phyloP scores from a whole-genome alignment of 306 rosid species.

The Quercus dentata region DNA sequence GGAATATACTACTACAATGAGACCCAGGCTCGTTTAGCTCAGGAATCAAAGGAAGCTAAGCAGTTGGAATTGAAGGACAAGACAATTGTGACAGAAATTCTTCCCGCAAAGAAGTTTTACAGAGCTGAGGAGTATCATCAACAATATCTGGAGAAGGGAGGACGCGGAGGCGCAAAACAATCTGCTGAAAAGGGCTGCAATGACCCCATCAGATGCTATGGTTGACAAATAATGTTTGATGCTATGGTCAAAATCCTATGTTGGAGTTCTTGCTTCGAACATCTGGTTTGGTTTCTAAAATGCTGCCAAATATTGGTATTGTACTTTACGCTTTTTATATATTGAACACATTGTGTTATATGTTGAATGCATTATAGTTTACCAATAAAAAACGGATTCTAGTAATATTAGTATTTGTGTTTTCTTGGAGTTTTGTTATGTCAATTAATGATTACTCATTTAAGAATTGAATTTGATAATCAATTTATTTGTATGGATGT shows the following conservation, averaged over 20 bases:
- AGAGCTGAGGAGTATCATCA: conserved; percentile 94
- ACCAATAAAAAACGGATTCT: neutral
- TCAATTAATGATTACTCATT: neutral
- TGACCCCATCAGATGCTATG: conserved; percentile 86
- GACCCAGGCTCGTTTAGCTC: conserved; percentile 56
- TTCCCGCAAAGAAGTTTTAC: conserved; percentile 80
- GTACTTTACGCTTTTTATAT: neutral
- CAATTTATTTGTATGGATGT: neutral
- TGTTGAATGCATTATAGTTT: neutral
- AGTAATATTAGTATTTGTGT: neutral
- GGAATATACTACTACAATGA: conserved; percentile 82
- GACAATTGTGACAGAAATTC: conserved; percentile 70
- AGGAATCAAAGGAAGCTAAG: conserved; percentile 72
- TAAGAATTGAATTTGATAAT: too few relatives aligned
- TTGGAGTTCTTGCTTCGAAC: neutral
- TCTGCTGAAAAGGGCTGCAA: conserved; percentile 78
- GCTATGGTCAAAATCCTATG: neutral
- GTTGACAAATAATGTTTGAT: conserved; percentile 27
- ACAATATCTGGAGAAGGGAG: conserved; percentile 90
- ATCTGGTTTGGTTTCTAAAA: neutral
- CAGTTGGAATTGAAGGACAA: conserved; percentile 46
- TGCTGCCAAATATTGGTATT: neutral
- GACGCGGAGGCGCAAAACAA: conserved; percentile 50
- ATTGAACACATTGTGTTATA: neutral
- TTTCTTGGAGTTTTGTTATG: neutral